A percentile compares a stretch with the other conserved stretches of the same genome.
Evolutionary conservation across 139 green algal genomes (phyloP).

Genomic region (Tetradesmus obliquus): DNA sequence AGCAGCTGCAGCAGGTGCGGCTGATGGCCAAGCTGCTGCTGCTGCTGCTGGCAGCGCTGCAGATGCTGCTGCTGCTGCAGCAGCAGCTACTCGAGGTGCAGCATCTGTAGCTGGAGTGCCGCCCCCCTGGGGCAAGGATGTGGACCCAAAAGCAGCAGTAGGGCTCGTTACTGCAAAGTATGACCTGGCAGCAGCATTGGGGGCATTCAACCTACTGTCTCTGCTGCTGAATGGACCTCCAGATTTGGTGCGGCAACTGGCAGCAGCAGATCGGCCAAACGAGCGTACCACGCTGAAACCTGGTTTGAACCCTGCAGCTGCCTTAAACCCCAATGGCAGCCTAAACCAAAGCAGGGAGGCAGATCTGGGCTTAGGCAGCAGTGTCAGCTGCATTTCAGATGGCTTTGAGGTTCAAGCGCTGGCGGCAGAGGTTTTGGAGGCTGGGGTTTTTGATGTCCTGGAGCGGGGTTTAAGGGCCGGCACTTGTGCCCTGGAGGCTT

Average conservation of each 20-base stretch:
- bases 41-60: not conserved
- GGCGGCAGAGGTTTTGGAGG: slow-evolving; percentile 11
- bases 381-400: not conserved
- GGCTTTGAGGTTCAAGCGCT: not conserved
- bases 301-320: not conserved
- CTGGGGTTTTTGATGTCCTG: slow-evolving; percentile 7
- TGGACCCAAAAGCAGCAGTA: not conserved
- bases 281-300: not conserved
- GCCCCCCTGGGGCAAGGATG: slow-evolving; percentile 8
- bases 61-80: not conserved
- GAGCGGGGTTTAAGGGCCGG: slow-evolving; percentile 18
- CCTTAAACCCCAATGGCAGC: not conserved
- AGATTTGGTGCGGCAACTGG: not conserved
- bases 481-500: slow-evolving; percentile 5
- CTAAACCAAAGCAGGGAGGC: not conserved
- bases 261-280: not conserved
- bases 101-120: slow-evolving; percentile 27
- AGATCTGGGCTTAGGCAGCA: not conserved
- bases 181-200: not conserved
- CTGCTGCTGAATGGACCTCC: slow-evolving; percentile 27
- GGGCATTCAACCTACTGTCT: slow-evolving; percentile 1
- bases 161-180: not conserved
- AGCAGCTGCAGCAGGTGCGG: not conserved
- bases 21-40: not conserved
- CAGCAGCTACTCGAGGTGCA: not conserved